phyloP scores from a whole-genome alignment of 139 green algal species.

The Chlamydomonas eustigma region DNA sequence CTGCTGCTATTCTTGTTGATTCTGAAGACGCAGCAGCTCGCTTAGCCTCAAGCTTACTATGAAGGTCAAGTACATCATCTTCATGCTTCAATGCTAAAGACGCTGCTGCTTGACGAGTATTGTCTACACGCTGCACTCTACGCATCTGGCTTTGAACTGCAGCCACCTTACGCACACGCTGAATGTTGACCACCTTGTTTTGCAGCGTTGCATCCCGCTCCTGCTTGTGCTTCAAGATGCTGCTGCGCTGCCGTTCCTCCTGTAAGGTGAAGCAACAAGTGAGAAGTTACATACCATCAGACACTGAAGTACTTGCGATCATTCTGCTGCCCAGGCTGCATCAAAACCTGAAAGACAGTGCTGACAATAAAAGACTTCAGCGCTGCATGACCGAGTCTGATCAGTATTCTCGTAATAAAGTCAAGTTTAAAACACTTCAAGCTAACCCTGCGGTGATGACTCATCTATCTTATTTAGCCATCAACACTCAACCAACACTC shows the following conservation, averaged over 20 bases:
- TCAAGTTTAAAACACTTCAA: no score
- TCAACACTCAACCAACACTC: no score
- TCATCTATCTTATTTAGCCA: no score
- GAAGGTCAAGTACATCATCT: conserved; percentile 35
- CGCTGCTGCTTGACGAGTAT: not conserved
- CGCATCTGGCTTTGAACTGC: conserved; percentile 23
- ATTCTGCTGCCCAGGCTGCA: no score
- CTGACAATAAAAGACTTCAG: no score
- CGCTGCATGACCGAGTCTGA: no score
- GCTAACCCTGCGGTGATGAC: no score
- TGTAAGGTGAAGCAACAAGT: conserved; percentile 20
- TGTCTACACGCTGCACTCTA: not conserved
- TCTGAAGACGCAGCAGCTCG: conserved; percentile 37
- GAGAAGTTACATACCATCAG: not conserved
- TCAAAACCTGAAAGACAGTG: no score
- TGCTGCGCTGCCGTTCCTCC: conserved; percentile 36
- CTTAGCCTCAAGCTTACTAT: conserved; percentile 45
- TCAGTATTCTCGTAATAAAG: no score
- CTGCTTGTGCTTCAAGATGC: conserved; percentile 23
- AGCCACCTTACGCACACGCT: conserved; percentile 36
- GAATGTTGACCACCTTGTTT: conserved; percentile 55
- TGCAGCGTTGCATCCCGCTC: conserved; percentile 43
- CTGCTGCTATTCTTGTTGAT: conserved; percentile 38
- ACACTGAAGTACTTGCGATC: no score
- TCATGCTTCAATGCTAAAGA: conserved; percentile 13